A percentile compares a stretch with the other conserved stretches of the same genome.
These are phyloP conservation scores for Phyllostachys edulis DNA, from an alignment of 176 grass and related monocot genomes.

Conservation along the genomic window DNA sequence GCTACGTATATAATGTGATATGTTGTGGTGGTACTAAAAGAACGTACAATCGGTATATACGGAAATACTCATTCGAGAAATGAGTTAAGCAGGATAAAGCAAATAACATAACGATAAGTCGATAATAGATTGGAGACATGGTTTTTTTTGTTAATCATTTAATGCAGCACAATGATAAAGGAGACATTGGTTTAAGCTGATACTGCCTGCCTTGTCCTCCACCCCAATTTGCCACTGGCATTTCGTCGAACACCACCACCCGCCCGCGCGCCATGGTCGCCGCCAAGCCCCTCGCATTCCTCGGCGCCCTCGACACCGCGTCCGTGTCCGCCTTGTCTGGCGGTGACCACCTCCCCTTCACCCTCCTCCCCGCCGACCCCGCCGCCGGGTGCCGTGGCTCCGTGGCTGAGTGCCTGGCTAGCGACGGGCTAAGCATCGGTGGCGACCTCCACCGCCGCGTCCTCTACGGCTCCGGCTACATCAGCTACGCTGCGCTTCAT, in stretches of 20 bases:
- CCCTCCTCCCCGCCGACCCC: neutral
- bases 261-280: neutral
- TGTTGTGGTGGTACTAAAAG: too few species aligned
- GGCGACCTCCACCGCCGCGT: neutral
- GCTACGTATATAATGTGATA: too few species aligned
- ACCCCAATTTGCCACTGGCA: neutral
- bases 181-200: too few species aligned
- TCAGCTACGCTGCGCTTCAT: constrained; percentile 47
- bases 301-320: neutral
- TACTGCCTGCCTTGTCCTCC: too few species aligned
- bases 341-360: neutral
- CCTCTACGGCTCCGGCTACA: neutral
- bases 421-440: neutral
- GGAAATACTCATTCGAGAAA: too few species aligned
- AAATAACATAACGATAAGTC: too few species aligned
- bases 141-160: too few species aligned
- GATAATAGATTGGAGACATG: too few species aligned
- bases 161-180: too few species aligned
- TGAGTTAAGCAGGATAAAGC: too few species aligned
- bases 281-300: neutral
- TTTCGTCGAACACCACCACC: neutral
- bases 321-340: neutral
- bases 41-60: too few species aligned
- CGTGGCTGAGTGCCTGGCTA: neutral
- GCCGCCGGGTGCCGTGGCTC: neutral